Conservation (phyloP, 805 yeast species). For the Candida bentonensis region DNA sequence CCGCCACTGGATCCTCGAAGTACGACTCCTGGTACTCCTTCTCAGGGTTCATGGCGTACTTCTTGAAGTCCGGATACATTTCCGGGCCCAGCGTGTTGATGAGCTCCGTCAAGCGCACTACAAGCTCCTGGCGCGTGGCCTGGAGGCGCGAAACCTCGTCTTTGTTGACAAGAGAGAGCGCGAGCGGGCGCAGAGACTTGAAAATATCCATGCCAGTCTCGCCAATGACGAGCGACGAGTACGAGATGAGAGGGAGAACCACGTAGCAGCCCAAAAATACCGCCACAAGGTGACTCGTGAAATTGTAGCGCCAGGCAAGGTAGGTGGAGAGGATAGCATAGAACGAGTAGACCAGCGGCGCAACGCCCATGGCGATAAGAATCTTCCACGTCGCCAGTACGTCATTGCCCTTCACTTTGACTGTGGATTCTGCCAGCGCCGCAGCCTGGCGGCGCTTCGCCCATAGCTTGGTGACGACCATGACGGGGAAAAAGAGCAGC, state of each 20-base stretch:
- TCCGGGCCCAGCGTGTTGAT: conserved; percentile 76
- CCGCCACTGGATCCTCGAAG: conserved; percentile 3
- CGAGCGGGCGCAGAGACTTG: conserved; percentile 68
- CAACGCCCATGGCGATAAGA: conserved; percentile 72
- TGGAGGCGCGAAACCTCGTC: conserved; percentile 39
- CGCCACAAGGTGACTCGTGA: conserved; percentile 13
- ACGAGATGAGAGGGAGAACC: conserved; percentile 59
- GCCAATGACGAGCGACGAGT: conserved; percentile 82
- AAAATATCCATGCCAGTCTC: conserved; percentile 86
- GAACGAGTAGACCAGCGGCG: conserved; percentile 71
- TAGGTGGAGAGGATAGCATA: conserved; percentile 45
- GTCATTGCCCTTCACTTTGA: conserved; percentile 83
- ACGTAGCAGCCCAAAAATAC: conserved; percentile 41
- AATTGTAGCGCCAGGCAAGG: conserved; percentile 20
- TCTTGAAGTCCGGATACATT: conserved; percentile 68
- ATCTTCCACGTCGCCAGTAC: conserved; percentile 97
- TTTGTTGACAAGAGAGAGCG: conserved; percentile 22
- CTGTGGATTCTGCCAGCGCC: conserved; percentile 78
- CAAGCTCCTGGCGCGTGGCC: conserved; percentile 43
- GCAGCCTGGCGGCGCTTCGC: conserved; percentile 58
- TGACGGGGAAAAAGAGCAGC: conserved; percentile 76
- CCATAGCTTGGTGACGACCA: conserved; percentile 59
- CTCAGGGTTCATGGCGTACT: neutral
- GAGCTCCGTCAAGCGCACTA: conserved; percentile 59
- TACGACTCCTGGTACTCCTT: neutral